These are phyloP conservation scores for Mortierella polycephala DNA, from an alignment of 371 early-diverging fungal genomes.

Conservation along the genomic window DNA sequence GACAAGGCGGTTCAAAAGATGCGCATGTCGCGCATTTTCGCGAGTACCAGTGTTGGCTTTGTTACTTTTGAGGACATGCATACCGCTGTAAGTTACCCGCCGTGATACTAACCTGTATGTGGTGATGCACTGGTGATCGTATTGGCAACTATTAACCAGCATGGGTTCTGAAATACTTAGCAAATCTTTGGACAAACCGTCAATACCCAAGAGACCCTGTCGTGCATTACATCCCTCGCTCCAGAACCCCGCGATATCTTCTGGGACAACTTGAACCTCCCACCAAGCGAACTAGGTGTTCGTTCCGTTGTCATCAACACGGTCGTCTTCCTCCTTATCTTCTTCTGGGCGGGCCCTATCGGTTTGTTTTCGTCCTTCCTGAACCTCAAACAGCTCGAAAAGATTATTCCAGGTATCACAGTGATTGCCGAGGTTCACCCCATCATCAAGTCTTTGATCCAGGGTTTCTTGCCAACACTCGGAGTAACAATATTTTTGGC, in stretches of 20 bases:
- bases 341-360: constrained; percentile 56
- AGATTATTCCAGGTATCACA: constrained; percentile 27
- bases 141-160: too few relatives aligned
- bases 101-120: too few relatives aligned
- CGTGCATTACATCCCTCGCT: constrained; percentile 78
- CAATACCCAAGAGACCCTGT: constrained; percentile 71
- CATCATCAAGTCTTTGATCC: constrained; percentile 62
- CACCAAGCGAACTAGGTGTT: constrained; percentile 59
- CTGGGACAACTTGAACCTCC: constrained; percentile 84
- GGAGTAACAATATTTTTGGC: constrained; percentile 68
- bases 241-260: constrained; percentile 93
- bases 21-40: constrained; percentile 37
- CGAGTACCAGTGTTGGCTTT: constrained; percentile 66
- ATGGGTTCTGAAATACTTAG: constrained; percentile 53
- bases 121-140: background rate
- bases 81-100: constrained; percentile 29
- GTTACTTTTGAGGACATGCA: constrained; percentile 69
- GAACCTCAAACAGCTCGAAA: constrained; percentile 74
- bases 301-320: constrained; percentile 63
- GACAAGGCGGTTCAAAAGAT: constrained; percentile 57
- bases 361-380: constrained; percentile 78
- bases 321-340: constrained; percentile 59
- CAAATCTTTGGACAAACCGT: constrained; percentile 72
- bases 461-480: constrained; percentile 69
- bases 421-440: constrained; percentile 33